Base-by-base conservation (phyloP, 2,329 filamentous ascomycete genomes). In the Xylaria sp. region DNA sequence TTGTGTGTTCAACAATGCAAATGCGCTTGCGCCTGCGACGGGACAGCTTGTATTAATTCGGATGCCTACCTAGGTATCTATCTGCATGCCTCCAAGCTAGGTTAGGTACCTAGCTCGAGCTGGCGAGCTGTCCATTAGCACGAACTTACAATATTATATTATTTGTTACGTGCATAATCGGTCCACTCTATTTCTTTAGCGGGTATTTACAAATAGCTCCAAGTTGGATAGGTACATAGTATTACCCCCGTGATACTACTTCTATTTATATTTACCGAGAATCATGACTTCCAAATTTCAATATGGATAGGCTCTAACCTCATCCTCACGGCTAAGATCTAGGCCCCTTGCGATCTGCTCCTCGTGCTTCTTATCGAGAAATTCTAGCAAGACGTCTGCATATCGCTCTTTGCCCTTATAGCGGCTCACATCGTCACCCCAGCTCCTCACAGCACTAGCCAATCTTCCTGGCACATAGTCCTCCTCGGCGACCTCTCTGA, bases 391-490 rank as follows among this genome's bases (percentile, higher is more conserved):
- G 0, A 95, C 90, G 31, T 90, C 88, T 23, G 85, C 87, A 79
- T 94, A 97, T 81, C 86, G 88, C 72, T 93, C 91, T 77, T 86
- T 89, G 0, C 94, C 93, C 82, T 96, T 96, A 78, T 97, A 97
- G 73, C 82, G 83, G 18, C 87, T 86, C 8, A 96, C 92, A 80
- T 94, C 90, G 52, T 91, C 89, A 0, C 91, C 92, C 93, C 93
- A 96, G 78, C 92, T 95, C 48, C 93, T 83, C 3, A 97, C 82
- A 5, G 92, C 93, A 74, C 91, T 93, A 1, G 93, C 93, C 75
- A 97, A 79, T 41, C 93, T 80, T 0, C 93, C 93, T 0, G 93
- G 93, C 0, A 97, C 92, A 78, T 92, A 92, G 20, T 90, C 88
- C 80, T 95, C 92, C 77, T 88, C 79, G 0, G 82, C 89, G 67